Evolutionary conservation across 1,284 basidiomycete genomes (phyloP).

Genomic region (Cutaneotrichosporon cavernicola): DNA sequence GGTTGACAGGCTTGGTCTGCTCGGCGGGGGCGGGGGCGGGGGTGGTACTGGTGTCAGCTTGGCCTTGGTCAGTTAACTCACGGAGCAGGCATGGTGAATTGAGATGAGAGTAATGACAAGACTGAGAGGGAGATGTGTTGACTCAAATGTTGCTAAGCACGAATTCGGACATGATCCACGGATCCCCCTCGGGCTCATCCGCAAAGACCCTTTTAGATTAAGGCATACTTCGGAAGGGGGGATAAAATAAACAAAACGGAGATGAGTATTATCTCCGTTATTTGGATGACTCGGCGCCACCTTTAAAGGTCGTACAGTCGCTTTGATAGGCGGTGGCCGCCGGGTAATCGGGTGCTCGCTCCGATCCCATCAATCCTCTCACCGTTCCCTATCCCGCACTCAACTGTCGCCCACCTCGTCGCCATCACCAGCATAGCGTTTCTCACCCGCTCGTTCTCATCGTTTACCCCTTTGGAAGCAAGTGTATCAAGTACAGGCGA

Average conservation of each 20-base stretch:
- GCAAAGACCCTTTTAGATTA: neutral
- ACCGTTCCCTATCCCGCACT: neutral
- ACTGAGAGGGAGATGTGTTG: neutral
- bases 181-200: neutral
- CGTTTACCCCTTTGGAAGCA: neutral
- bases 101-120: neutral
- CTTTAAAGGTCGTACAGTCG: neutral
- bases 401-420: neutral
- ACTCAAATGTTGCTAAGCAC: conserved; percentile 1
- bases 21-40: conserved; percentile 20
- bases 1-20: conserved; percentile 58
- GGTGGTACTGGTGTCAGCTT: conserved; percentile 4
- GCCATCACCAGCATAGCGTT: neutral
- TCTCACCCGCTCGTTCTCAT: neutral
- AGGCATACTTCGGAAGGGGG: neutral
- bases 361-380: neutral
- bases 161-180: conserved; percentile 1
- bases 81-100: conserved; percentile 20
- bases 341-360: neutral
- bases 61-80: conserved; percentile 3
- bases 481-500: neutral
- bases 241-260: neutral
- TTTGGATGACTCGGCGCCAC: neutral
- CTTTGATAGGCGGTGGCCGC: no score
- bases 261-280: neutral